Conservation (phyloP, 2,329 filamentous ascomycete genomes). For the Aspergillus novofumigatus region DNA sequence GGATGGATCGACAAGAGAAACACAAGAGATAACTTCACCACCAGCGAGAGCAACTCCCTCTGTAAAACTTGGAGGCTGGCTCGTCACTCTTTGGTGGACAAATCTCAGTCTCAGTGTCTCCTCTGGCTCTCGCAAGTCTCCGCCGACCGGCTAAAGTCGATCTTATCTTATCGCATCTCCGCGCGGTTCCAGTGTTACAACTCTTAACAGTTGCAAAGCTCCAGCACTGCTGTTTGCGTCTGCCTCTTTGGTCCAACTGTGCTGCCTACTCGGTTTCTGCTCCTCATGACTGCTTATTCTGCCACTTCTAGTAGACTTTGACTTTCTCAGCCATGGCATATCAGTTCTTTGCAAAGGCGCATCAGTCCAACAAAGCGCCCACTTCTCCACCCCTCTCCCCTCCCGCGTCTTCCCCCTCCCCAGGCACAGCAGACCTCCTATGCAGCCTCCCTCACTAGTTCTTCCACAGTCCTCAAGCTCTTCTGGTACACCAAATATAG, state of each 20-base stretch:
- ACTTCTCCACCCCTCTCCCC: conserved; percentile 21
- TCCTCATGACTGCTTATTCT: background rate
- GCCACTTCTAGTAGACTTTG: background rate
- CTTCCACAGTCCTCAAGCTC: conserved; percentile 21
- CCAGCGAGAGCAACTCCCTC: background rate
- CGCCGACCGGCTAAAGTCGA: conserved; percentile 13
- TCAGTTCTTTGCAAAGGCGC: conserved; percentile 35
- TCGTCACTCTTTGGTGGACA: background rate
- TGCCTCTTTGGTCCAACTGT: background rate
- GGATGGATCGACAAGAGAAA: background rate
- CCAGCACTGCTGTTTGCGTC: conserved; percentile 4
- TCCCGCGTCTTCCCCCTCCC: conserved; percentile 14
- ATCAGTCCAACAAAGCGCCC: conserved; percentile 21
- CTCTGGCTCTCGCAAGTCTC: conserved; percentile 6
- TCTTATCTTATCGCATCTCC: conserved; percentile 37
- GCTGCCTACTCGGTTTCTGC: background rate
- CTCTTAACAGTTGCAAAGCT: conserved; percentile 2
- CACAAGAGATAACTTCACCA: background rate
- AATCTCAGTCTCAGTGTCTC: conserved; percentile 6
- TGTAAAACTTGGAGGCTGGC: conserved; percentile 14
- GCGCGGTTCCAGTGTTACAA: conserved; percentile 18
- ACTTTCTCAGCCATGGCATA: conserved; percentile 28
- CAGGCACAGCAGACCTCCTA: conserved; percentile 22
- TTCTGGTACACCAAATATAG: conserved; percentile 8
- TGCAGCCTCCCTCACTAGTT: conserved; percentile 28